Percentiles rank a stretch among this genome's conserved stretches.
Evolutionary conservation across 257 asterid species (phyloP).

Genomic region (Solanum tarijense): DNA sequence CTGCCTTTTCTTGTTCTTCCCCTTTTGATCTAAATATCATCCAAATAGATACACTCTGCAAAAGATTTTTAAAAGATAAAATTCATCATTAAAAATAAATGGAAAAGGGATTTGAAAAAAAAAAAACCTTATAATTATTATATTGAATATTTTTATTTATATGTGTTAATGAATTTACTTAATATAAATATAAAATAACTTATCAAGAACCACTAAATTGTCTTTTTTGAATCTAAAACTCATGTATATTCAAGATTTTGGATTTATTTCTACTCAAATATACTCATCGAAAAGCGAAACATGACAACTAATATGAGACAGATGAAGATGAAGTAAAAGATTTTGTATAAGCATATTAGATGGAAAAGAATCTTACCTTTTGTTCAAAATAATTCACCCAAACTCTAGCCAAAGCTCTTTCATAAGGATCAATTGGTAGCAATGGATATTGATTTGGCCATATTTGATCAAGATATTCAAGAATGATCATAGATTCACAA

Average conservation of each 20-base stretch:
- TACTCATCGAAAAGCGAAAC: neutral
- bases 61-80: neutral
- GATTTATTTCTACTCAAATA: neutral
- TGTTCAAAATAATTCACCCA: constrained; percentile 3
- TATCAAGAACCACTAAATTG: neutral
- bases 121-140: neutral
- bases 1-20: constrained; percentile 6
- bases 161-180: too few species aligned
- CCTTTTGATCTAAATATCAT: neutral
- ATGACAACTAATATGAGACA: neutral
- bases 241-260: neutral
- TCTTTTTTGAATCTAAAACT: neutral
- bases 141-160: neutral
- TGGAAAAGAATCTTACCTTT: neutral
- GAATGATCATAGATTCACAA: constrained; percentile 5
- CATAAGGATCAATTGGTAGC: constrained; percentile 2
- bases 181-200: too few species aligned
- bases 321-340: fast-evolving
- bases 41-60: neutral
- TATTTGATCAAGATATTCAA: constrained; percentile 7
- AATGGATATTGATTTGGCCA: constrained; percentile 6
- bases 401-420: constrained; percentile 4
- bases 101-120: neutral
- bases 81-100: neutral
- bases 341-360: neutral